These are phyloP conservation scores for Colletotrichum sansevieriae DNA, from an alignment of 2,329 filamentous ascomycete species.

Conservation along the genomic window DNA sequence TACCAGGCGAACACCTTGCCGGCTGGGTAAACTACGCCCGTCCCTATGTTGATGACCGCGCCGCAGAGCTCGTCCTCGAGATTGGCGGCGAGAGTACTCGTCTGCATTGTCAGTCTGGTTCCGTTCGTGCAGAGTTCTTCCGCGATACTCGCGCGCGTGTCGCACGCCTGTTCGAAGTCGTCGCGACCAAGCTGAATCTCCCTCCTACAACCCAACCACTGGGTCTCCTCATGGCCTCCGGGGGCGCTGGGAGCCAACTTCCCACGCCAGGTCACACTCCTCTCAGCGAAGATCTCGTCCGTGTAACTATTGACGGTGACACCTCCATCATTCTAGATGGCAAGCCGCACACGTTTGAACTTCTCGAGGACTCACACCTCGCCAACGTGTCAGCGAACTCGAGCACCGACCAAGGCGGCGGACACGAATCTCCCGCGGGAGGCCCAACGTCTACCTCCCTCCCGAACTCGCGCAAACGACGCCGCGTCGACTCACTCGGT, in stretches of 20 bases:
- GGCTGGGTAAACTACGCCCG: slow-evolving; percentile 83
- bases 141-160: slow-evolving; percentile 78
- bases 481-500: slow-evolving; percentile 54
- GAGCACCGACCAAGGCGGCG: slow-evolving; percentile 49
- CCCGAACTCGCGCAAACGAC: slow-evolving; percentile 60
- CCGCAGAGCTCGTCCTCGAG: slow-evolving; percentile 83
- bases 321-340: slow-evolving; percentile 72
- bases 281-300: slow-evolving; percentile 77
- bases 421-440: slow-evolving; percentile 50
- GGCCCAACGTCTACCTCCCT: slow-evolving; percentile 42
- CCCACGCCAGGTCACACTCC: slow-evolving; percentile 77
- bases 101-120: slow-evolving; percentile 60
- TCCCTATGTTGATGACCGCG: slow-evolving; percentile 83
- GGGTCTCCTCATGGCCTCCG: slow-evolving; percentile 75
- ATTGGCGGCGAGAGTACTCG: slow-evolving; percentile 76
- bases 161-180: slow-evolving; percentile 80
- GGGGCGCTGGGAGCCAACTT: slow-evolving; percentile 71
- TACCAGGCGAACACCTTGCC: slow-evolving; percentile 48
- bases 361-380: slow-evolving; percentile 39
- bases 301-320: slow-evolving; percentile 71
- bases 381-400: slow-evolving; percentile 49
- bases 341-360: slow-evolving; percentile 55
- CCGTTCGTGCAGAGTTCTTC: slow-evolving; percentile 77
- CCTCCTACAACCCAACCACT: slow-evolving; percentile 71
- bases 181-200: slow-evolving; percentile 84